A percentile compares a stretch with the other conserved stretches of the same genome.
Conservation (phyloP, 257 asterid genomes). For the Galeopsis tetrahit region DNA sequence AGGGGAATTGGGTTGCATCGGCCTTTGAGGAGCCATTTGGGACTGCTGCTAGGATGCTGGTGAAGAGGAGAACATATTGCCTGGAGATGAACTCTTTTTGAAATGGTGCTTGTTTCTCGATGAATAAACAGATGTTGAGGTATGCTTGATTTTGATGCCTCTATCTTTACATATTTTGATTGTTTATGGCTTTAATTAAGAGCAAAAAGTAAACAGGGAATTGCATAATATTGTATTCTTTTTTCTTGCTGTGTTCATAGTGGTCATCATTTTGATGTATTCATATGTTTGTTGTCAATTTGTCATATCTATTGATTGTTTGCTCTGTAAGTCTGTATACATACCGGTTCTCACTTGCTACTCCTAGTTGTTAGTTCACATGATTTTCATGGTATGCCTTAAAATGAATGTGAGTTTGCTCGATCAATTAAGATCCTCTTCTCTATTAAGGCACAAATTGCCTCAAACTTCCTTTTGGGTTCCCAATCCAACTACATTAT, state of each 20-base stretch:
- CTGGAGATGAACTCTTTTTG: conserved; percentile 93
- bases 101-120: conserved; percentile 26
- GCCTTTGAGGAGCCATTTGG: conserved; percentile 82
- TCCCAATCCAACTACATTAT: not conserved
- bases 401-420: conserved; percentile 18
- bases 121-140: conserved; percentile 38
- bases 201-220: not conserved
- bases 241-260: not conserved
- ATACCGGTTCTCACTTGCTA: not conserved
- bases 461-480: not conserved
- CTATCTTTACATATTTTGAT: conserved; percentile 16
- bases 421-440: not conserved
- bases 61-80: conserved; percentile 85
- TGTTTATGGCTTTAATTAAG: not conserved
- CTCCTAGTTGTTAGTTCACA: not conserved
- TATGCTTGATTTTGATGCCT: conserved; percentile 25
- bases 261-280: not conserved
- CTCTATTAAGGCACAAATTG: not conserved
- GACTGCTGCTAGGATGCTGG: conserved; percentile 83
- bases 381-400: conserved; percentile 11
- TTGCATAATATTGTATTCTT: not conserved
- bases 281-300: conserved; percentile 17
- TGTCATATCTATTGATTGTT: not conserved
- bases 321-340: too few relatives aligned
- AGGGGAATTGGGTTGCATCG: conserved; percentile 68